Percentiles rank a stretch among this genome's conserved stretches.
Conservation (phyloP, 129 eudicot genomes). For the Flaveria sonorensis region DNA sequence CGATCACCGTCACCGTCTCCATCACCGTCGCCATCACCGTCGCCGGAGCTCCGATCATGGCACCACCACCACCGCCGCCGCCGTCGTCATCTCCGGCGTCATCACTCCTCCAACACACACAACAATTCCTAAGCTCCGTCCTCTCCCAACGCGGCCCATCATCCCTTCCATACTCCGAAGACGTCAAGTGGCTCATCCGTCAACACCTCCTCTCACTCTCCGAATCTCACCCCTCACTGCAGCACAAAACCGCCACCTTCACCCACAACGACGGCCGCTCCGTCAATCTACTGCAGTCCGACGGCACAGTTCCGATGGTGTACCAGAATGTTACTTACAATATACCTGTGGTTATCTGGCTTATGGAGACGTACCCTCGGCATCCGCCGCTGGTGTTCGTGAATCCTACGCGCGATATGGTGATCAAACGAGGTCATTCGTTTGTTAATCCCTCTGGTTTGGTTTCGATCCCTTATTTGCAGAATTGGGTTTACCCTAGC, state of each 20-base stretch:
- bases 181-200: conserved; percentile 76
- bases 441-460: conserved; percentile 43
- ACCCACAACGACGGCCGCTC: conserved; percentile 90
- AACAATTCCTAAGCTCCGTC: conserved; percentile 70
- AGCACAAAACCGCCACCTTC: conserved; percentile 67
- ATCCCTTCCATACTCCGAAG: conserved; percentile 76
- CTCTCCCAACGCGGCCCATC: conserved; percentile 86
- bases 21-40: too few relatives aligned
- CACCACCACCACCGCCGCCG: neutral
- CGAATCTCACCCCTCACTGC: conserved; percentile 63
- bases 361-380: conserved; percentile 75
- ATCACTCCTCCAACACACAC: conserved; percentile 41
- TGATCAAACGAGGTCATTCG: conserved; percentile 47
- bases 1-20: conserved; percentile 18
- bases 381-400: conserved; percentile 71
- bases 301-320: conserved; percentile 80
- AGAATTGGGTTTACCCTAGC: conserved; percentile 38
- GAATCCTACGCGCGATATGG: conserved; percentile 85
- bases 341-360: conserved; percentile 77
- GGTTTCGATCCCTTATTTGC: conserved; percentile 45
- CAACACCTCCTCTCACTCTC: conserved; percentile 72
- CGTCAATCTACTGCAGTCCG: conserved; percentile 70
- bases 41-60: conserved; percentile 15
- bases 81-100: conserved; percentile 27
- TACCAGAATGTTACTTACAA: conserved; percentile 66